Conservation (phyloP, 2,329 filamentous ascomycete genomes). For the Sporothrix euskadiensis region DNA sequence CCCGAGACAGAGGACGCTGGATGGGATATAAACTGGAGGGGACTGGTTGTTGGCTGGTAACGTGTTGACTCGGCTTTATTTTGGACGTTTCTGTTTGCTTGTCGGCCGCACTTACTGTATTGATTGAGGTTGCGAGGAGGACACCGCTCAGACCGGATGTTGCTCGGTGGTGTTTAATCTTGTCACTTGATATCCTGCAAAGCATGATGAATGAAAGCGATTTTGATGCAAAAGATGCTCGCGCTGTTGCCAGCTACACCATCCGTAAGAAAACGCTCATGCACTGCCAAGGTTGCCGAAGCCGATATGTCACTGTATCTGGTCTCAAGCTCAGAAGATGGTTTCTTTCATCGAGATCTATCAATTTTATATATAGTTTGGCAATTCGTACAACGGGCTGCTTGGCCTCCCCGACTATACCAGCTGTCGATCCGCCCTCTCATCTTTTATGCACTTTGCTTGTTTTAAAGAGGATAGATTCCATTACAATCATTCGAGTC, state of each 20-base stretch:
- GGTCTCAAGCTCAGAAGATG: background rate
- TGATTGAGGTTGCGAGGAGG: background rate
- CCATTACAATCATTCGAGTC: background rate
- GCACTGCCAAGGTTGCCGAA: background rate
- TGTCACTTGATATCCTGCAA: background rate
- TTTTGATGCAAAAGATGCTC: background rate
- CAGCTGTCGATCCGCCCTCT: background rate
- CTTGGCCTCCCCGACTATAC: background rate
- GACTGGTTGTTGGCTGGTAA: background rate
- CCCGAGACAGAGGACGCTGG: conserved; percentile 56
- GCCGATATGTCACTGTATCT: too few relatives aligned
- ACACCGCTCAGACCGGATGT: too few relatives aligned
- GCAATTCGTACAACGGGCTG: background rate
- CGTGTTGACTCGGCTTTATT: background rate
- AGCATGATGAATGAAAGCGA: background rate
- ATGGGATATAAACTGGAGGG: conserved; percentile 15
- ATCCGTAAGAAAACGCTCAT: background rate
- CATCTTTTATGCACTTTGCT: background rate
- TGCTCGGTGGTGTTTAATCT: background rate
- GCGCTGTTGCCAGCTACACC: background rate
- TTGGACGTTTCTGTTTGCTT: background rate
- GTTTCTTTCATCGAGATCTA: background rate
- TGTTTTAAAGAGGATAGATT: background rate
- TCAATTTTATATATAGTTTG: background rate
- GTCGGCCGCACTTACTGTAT: background rate